phyloP scores from a whole-genome alignment of 2,329 filamentous ascomycete genomes.

The Penicillium thymicola region DNA sequence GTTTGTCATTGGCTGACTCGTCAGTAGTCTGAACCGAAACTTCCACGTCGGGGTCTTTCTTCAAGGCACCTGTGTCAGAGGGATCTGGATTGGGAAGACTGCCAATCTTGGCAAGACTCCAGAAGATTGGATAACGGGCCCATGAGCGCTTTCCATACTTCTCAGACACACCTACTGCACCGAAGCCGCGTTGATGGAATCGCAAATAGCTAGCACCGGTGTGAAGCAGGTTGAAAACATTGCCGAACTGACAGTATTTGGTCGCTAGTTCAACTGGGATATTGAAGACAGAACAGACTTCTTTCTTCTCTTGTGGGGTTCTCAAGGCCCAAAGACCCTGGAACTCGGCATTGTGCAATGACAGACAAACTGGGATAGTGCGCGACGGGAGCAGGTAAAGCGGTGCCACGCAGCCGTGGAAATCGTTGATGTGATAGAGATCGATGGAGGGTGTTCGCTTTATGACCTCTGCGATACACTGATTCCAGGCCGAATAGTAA shows the following conservation, averaged over 20 bases:
- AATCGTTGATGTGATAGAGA: conserved; percentile 65
- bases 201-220: conserved; percentile 63
- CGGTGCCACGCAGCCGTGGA: conserved; percentile 62
- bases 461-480: conserved; percentile 64
- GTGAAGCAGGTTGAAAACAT: conserved; percentile 66
- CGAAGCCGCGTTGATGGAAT: conserved; percentile 64
- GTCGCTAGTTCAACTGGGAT: conserved; percentile 30
- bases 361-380: conserved; percentile 60
- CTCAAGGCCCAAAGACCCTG: conserved; percentile 68
- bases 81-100: conserved; percentile 65
- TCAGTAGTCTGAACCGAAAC: conserved; percentile 59
- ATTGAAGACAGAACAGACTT: conserved; percentile 65
- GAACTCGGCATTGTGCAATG: conserved; percentile 68
- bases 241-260: conserved; percentile 54
- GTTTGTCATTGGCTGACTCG: conserved; percentile 50
- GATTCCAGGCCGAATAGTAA: conserved; percentile 68
- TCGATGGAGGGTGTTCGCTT: conserved; percentile 59
- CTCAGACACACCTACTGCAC: conserved; percentile 65
- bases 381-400: conserved; percentile 59
- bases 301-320: conserved; percentile 57
- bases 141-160: conserved; percentile 67
- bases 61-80: conserved; percentile 60
- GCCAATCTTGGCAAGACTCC: conserved; percentile 62
- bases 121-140: conserved; percentile 67
- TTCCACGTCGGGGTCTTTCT: conserved; percentile 54